Conservation (phyloP, 495 filamentous ascomycete genomes). For the Neurospora hispaniola region DNA sequence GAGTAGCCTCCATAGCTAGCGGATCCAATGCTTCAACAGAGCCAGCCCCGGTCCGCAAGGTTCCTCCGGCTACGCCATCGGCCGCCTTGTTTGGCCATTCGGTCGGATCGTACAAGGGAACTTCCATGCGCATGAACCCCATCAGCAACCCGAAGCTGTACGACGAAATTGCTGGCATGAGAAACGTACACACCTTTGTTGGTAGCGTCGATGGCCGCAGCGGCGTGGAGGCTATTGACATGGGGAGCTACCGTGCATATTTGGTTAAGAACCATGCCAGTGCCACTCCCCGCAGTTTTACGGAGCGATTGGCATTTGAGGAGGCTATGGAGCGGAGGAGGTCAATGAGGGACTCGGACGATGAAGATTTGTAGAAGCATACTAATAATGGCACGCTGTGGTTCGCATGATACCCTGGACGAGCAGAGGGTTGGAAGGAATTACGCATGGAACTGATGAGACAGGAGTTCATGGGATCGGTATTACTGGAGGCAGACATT, state of each 20-base stretch:
- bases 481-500: background rate
- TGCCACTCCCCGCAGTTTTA: conserved; percentile 30
- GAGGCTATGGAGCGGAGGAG: conserved; percentile 26
- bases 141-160: conserved; percentile 32
- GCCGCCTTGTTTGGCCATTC: conserved; percentile 18
- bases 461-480: background rate
- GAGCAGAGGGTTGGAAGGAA: background rate
- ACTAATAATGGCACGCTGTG: background rate
- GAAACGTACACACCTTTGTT: conserved; percentile 33
- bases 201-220: conserved; percentile 34
- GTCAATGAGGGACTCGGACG: background rate
- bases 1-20: background rate
- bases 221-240: conserved; percentile 27
- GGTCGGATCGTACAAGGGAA: conserved; percentile 36
- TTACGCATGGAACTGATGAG: background rate
- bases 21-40: background rate
- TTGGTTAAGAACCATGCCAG: conserved; percentile 8
- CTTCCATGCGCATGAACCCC: conserved; percentile 17
- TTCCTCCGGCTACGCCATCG: conserved; percentile 16
- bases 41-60: background rate
- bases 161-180: conserved; percentile 34
- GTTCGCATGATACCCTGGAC: background rate
- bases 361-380: background rate
- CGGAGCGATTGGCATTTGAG: conserved; percentile 34
- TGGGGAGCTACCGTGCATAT: conserved; percentile 27